A percentile compares a stretch with the other conserved stretches of the same genome.
Conservation (phyloP, 768 basidiomycete genomes). For the Lepiota subincarnata region DNA sequence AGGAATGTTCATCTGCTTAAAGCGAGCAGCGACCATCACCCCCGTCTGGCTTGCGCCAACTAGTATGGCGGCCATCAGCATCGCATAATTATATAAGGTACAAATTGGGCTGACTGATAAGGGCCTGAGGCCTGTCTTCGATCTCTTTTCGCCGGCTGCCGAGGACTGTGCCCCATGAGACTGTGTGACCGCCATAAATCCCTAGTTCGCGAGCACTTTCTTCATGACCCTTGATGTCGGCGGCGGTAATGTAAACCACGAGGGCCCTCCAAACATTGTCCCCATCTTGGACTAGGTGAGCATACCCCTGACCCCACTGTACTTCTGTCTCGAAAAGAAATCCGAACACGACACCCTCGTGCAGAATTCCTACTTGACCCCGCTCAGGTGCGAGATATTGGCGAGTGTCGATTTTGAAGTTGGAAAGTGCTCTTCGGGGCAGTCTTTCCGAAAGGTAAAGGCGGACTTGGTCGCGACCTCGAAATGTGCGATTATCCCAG, state of each 20-base stretch:
- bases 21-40: constrained; percentile 3
- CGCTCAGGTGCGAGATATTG: constrained; percentile 3
- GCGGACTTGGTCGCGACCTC: constrained; percentile 2
- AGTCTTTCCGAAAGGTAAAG: background rate
- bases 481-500: constrained; percentile 10
- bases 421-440: background rate
- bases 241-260: background rate
- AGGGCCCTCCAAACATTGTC: constrained; percentile 7
- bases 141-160: background rate
- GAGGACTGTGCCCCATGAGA: background rate
- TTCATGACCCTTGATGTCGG: constrained; percentile 6
- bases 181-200: constrained; percentile 1
- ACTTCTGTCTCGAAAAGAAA: constrained; percentile 5
- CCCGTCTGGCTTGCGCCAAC: constrained; percentile 7
- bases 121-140: constrained; percentile 1
- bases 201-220: constrained; percentile 2
- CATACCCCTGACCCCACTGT: constrained; percentile 10
- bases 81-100: too few species aligned
- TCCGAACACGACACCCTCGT: constrained; percentile 1
- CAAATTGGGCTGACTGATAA: constrained; percentile 5
- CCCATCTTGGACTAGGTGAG: background rate
- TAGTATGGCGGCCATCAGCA: background rate
- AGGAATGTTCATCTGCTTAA: constrained; percentile 10
- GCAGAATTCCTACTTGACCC: background rate
- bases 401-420: constrained; percentile 4